Evolutionary conservation across 345 rosid species (phyloP), one percentile per base, ranked within the genome.

Genomic region (Durio zibethinus): DNA sequence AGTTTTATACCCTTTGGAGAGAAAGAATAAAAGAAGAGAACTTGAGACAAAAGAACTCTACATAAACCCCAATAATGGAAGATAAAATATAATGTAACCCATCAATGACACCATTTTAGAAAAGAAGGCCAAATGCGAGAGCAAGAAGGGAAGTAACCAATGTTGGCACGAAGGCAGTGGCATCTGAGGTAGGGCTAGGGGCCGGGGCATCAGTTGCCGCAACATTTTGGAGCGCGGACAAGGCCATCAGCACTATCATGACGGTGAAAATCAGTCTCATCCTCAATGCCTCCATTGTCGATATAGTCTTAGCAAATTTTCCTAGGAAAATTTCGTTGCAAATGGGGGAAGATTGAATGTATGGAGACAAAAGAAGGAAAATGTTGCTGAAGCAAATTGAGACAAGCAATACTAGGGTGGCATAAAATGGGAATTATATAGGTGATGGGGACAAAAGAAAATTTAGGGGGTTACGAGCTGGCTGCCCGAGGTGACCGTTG

Each of bases 171-270:
- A 83, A 76, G 18, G 75, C n/a, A 20, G 78, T 45, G 54, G 88
- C 85, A 75, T 85, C 85, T 1, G 90, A 87, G 47, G 84, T 10
- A 6, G 88, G 90, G 78, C 47, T 18, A 2, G 90, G 90, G 0
- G 90, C 82, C 16, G 90, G 90, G 14, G 79, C 72, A 1, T 83
- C 84, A 10, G 85, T 87, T 43, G 88, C 88, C 0, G 84, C 63
- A 1, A 73, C 88, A 65, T 77, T 78, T 45, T 83, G 76, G 40
- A 83, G 59, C 25, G 75, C 33, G 1, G 83, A 80, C 27, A 65
- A 23, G 25, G 84, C 82, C 87, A 78, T 82, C 75, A 86, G 72
- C 29, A 73, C 76, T 6, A 81, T 78, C 80, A 80, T 29, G 78
- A 83, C 29, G 21, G 80, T 80, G 7, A 69, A 69, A 31, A 82